These are phyloP conservation scores for Vitis cinerea DNA, from an alignment of 164 flowering plant species.

Conservation along the genomic window DNA sequence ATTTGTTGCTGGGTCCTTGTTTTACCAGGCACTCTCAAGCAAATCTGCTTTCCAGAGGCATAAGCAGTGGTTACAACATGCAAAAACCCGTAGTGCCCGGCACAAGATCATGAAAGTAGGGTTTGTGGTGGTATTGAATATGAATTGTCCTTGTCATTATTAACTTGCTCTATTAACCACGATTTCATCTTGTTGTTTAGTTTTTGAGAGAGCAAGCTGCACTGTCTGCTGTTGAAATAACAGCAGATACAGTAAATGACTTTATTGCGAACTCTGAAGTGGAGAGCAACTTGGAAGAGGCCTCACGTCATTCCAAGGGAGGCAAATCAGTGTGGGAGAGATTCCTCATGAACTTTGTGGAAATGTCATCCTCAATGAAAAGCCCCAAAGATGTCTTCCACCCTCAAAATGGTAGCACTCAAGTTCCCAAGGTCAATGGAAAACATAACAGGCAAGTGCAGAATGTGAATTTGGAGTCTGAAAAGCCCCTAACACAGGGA, in stretches of 20 bases:
- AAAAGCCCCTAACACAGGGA: conserved; percentile 49
- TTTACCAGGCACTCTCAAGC: conserved; percentile 77
- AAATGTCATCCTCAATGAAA: conserved; percentile 30
- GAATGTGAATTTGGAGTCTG: conserved; percentile 45
- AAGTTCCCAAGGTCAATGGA: conserved; percentile 75
- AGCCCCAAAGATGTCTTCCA: conserved; percentile 29
- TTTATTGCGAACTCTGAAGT: conserved; percentile 66
- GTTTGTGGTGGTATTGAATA: conserved; percentile 6
- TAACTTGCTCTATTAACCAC: conserved; percentile 3
- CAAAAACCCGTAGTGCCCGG: conserved; percentile 93
- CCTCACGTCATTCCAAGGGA: conserved; percentile 30
- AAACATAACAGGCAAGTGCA: conserved; percentile 70
- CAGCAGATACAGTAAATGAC: conserved; percentile 62
- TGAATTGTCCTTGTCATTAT: background rate
- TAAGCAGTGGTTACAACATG: conserved; percentile 91
- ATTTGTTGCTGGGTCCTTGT: conserved; percentile 4
- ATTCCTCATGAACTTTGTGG: conserved; percentile 39
- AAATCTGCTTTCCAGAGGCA: conserved; percentile 91
- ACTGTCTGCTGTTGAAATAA: conserved; percentile 77
- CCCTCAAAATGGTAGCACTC: conserved; percentile 37
- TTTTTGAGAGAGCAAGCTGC: conserved; percentile 94
- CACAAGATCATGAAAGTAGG: conserved; percentile 91
- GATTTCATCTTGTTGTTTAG: conserved; percentile 31
- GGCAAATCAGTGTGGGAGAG: conserved; percentile 53
- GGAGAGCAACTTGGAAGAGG: conserved; percentile 39